Evolutionary conservation across 1,284 basidiomycete species (phyloP).

Genomic region (Apiotrichum sp.): DNA sequence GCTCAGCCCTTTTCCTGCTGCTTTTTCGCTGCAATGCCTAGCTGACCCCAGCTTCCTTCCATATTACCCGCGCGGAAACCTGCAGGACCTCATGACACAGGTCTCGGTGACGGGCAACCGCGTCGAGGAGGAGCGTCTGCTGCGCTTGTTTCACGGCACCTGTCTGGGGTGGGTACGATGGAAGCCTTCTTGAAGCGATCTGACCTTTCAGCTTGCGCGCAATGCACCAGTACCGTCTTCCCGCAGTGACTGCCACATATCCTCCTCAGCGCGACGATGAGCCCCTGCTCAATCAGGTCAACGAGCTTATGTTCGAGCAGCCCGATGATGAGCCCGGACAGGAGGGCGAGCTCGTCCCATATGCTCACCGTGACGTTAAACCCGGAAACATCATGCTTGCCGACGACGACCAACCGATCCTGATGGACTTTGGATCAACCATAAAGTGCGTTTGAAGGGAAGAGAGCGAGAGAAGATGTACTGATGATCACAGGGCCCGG

Average conservation of each 20-base stretch:
- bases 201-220: constrained; percentile 57
- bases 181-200: not conserved
- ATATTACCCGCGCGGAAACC: constrained; percentile 60
- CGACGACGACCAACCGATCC: constrained; percentile 82
- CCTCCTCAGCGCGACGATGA: constrained; percentile 31
- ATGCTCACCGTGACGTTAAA: constrained; percentile 95
- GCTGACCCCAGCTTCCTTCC: constrained; percentile 31
- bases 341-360: constrained; percentile 61
- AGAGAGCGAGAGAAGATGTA: not conserved
- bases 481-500: constrained; percentile 29
- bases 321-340: constrained; percentile 57
- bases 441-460: constrained; percentile 33
- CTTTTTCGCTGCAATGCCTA: no score
- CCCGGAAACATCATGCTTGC: constrained; percentile 96
- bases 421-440: constrained; percentile 96
- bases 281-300: constrained; percentile 24
- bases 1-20: no score
- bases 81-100: constrained; percentile 89
- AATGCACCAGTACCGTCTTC: constrained; percentile 72
- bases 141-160: constrained; percentile 84
- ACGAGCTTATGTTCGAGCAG: constrained; percentile 58
- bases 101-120: constrained; percentile 76
- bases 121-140: constrained; percentile 81
- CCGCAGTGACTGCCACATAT: constrained; percentile 34
- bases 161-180: constrained; percentile 61